These are phyloP conservation scores for Fagopyrum tataricum DNA, from an alignment of 148 eudicot genomes.

Conservation along the genomic window DNA sequence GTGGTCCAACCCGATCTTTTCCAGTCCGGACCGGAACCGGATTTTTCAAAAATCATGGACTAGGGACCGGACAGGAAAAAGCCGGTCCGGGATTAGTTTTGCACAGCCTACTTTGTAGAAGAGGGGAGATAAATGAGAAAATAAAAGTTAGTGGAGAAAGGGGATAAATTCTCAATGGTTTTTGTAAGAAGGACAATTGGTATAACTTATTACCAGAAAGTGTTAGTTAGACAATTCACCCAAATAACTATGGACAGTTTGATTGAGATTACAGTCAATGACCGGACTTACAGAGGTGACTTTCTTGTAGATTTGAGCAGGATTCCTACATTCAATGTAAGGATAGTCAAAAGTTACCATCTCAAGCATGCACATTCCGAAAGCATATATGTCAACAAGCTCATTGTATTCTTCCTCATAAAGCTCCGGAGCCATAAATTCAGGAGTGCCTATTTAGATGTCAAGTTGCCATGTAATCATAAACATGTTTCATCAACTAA, in stretches of 20 bases:
- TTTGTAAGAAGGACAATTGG: no score
- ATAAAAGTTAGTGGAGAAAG: no score
- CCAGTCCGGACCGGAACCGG: no score
- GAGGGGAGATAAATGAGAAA: no score
- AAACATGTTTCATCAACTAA: neutral
- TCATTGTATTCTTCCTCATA: constrained; percentile 87
- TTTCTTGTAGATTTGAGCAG: constrained; percentile 80
- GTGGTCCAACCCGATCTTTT: no score
- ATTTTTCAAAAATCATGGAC: no score
- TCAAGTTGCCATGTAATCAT: neutral
- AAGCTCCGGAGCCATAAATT: constrained; percentile 95
- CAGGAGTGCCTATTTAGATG: constrained; percentile 55
- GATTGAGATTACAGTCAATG: neutral
- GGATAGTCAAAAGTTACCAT: constrained; percentile 84
- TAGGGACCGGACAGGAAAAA: no score
- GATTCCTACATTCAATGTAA: constrained; percentile 77
- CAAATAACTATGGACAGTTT: neutral
- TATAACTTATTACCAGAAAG: no score
- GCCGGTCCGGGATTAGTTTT: no score
- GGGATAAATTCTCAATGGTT: no score
- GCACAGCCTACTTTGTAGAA: no score
- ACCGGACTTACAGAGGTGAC: constrained; percentile 57
- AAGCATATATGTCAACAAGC: constrained; percentile 81
- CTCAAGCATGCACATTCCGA: constrained; percentile 94
- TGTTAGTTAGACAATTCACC: no score